Percentiles rank a stretch among this genome's conserved stretches.
phyloP scores from a whole-genome alignment of 495 filamentous ascomycete species.

The Penicillium desertorum region DNA sequence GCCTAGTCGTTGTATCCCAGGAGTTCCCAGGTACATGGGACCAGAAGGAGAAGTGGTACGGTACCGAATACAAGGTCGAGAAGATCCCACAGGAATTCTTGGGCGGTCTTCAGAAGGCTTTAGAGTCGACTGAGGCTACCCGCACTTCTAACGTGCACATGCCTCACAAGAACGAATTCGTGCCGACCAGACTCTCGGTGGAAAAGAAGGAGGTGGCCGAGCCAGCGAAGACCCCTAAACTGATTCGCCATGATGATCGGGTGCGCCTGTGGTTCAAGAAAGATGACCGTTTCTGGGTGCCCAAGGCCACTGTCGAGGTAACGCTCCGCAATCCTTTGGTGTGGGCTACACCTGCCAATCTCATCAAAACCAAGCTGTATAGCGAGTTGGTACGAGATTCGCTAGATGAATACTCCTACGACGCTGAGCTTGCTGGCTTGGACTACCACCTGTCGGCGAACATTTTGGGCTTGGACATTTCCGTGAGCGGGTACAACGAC shows the following conservation, averaged over 20 bases:
- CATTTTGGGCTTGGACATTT: conserved; percentile 71
- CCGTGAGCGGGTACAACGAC: conserved; percentile 90
- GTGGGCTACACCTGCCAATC: conserved; percentile 71
- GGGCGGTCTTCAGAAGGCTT: conserved; percentile 63
- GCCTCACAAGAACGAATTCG: conserved; percentile 93
- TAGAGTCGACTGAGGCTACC: conserved; percentile 52
- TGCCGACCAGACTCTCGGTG: conserved; percentile 89
- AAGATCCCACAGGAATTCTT: conserved; percentile 78
- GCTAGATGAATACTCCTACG: conserved; percentile 92
- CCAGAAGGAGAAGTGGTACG: conserved; percentile 94
- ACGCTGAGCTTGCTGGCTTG: conserved; percentile 89
- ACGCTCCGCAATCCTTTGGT: conserved; percentile 76
- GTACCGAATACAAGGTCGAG: conserved; percentile 86
- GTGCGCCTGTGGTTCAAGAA: conserved; percentile 98
- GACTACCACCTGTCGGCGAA: conserved; percentile 75
- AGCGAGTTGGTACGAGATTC: conserved; percentile 87
- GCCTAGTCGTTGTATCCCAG: conserved; percentile 75
- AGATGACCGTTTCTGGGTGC: conserved; percentile 98
- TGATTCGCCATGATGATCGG: conserved; percentile 82
- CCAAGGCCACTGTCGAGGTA: conserved; percentile 82
- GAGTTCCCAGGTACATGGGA: conserved; percentile 83
- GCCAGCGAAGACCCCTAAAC: conserved; percentile 70
- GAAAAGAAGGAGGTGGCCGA: conserved; percentile 85
- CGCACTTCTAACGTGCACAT: conserved; percentile 75
- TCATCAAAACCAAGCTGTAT: conserved; percentile 77